phyloP scores from a whole-genome alignment of 768 basidiomycete genomes.

The Mycena galericulata region DNA sequence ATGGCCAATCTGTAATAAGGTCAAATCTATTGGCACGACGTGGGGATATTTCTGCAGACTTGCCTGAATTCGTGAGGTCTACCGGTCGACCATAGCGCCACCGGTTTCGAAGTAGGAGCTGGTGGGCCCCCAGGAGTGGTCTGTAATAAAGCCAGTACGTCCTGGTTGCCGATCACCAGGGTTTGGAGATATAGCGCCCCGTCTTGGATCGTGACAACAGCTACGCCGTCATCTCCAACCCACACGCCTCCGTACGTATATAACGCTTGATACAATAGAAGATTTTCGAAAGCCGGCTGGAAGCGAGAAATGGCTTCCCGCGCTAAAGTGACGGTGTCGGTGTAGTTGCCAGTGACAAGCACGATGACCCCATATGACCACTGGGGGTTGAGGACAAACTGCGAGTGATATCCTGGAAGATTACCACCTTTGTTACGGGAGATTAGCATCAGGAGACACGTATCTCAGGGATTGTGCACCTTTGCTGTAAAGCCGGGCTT shows the following conservation, averaged over 20 bases:
- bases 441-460: not conserved
- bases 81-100: slow-evolving; percentile 53
- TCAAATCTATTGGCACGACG: not conserved
- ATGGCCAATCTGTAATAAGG: slow-evolving; percentile 42
- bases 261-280: slow-evolving; percentile 43
- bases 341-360: slow-evolving; percentile 52
- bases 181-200: slow-evolving; percentile 44
- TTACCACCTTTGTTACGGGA: slow-evolving; percentile 47
- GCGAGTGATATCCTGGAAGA: slow-evolving; percentile 53
- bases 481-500: slow-evolving; percentile 49
- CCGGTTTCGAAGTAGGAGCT: slow-evolving; percentile 18
- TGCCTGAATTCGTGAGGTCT: slow-evolving; percentile 54
- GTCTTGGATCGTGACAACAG: slow-evolving; percentile 47
- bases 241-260: slow-evolving; percentile 50
- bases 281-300: slow-evolving; percentile 49
- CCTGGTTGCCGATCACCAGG: slow-evolving; percentile 47
- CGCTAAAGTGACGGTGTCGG: slow-evolving; percentile 46
- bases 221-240: slow-evolving; percentile 42
- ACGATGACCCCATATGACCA: slow-evolving; percentile 56
- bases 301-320: slow-evolving; percentile 47
- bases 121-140: slow-evolving; percentile 11
- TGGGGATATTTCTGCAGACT: not conserved
- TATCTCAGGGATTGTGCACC: slow-evolving; percentile 36
- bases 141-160: slow-evolving; percentile 51
- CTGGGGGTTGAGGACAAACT: slow-evolving; percentile 53